Base-by-base conservation (phyloP, 1,284 basidiomycete genomes). In the Ustilago sp. region DNA sequence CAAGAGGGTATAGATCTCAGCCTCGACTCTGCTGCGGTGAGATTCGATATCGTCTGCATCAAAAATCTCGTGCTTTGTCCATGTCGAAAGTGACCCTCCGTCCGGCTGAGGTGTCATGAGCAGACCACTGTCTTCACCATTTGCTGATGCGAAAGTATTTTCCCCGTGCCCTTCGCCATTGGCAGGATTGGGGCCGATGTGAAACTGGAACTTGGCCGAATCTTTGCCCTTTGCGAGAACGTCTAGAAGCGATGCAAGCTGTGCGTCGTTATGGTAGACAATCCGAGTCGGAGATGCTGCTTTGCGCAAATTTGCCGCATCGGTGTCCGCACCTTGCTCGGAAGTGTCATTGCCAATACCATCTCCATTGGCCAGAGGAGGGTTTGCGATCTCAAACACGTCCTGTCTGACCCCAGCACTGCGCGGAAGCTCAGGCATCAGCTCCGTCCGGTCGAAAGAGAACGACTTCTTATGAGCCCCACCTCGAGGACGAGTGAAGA, bases 261-360 rank as follows among this genome's bases (percentile, higher is more conserved):
- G 80, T 13, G 79, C 77, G 59, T 83, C 81, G 38, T 68, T 76
- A 51, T 81, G 80, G 60, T 83, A 83, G 13, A 83, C 77, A 63
- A 83, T 82, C 3, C 79, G 61, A 7, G 81, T 83, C 0, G 75
- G 69, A 12, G 72, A 63, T 13, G 74, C 74, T 56, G 69, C 62
- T 35, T 73, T 50, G 48, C 43, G 43, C 43, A 45, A 8, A 19
- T 19, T n/a, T 7, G 43, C 43, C 19, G 48, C 9, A 32, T 50
- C 48, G 28, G 74, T 77, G 13, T 59, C 60, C 4, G 53, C 63
- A n/a, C 57, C 52, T 8, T 34, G 36, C 4, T 38, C 58, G n/a
- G 59, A 45, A 34, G 54, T 19, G 41, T 39, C 35, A 34, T 17
- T 12, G 41, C 8, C 8, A 13, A 28, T 19, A 15, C 36, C 36